Evolutionary conservation across 805 yeast genomes (phyloP), one percentile per base, ranked within the genome.

Genomic region (Saturnispora sanitii): DNA sequence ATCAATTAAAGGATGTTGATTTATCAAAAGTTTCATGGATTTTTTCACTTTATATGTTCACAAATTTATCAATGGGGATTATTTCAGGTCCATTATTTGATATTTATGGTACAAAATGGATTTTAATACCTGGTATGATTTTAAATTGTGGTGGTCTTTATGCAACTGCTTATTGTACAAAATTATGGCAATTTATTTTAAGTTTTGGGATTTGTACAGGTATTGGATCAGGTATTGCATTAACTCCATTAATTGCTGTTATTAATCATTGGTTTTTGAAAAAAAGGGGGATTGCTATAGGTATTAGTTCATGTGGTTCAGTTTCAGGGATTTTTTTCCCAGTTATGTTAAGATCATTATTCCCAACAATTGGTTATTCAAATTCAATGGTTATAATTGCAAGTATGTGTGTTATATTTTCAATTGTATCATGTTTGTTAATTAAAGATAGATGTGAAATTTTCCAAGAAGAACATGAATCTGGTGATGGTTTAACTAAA

Each of bases 221-320:
- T 4, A 48, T 71, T 5, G 85, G 84, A 0, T 67, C 73, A 28
- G 82, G 82, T 2, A 55, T 79, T 27, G 66, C 78, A 34, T 67
- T 76, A 57, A 70, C 79, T 6, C 86, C 87, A 0, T 57, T 77
- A 32, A 66, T 80, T 4, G 73, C 82, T 12, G 77, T 75, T 18
- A 68, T 77, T 1, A 73, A 78, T 20, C 84, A 81, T 45, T 81
- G 83, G 79, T 81, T 80, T 54, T 59, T 65, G 29, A 60, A 57
- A 26, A 77, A 66, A 49, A 64, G 87, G 49, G 87, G 80, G 1
- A 63, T 67, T 44, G 80, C 78, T 1, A 61, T 67, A 12, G 70
- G 75, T 18, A 44, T 67, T 1, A 73, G 76, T 0, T 68, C 73
- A 3, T 61, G 67, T 42, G 79, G 79, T 16, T 66, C 75, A 1